A percentile compares a stretch with the other conserved stretches of the same genome.
phyloP scores from a whole-genome alignment of 306 rosid genomes.

The Cucurbita moschata region DNA sequence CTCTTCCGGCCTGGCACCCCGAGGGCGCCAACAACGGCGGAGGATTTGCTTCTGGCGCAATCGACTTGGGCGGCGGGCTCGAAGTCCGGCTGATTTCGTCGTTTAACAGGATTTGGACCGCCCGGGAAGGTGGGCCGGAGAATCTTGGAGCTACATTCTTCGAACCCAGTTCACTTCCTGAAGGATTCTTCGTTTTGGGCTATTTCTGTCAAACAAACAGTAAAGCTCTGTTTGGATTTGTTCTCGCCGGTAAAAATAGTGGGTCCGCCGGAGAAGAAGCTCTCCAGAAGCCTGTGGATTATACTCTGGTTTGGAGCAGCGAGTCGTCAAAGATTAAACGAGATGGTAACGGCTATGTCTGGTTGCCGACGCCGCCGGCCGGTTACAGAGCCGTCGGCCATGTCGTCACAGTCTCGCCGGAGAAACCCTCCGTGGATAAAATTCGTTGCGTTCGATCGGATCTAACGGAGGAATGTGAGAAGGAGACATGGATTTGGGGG shows the following conservation, averaged over 20 bases:
- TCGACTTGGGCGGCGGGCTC: slow-evolving; percentile 62
- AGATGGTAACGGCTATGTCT: slow-evolving; percentile 39
- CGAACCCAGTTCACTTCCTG: slow-evolving; percentile 55
- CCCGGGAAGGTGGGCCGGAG: slow-evolving; percentile 44
- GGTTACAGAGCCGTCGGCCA: slow-evolving; percentile 62
- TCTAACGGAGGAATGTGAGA: slow-evolving; percentile 45
- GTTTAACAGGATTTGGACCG: slow-evolving; percentile 44
- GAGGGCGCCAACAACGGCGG: slow-evolving; percentile 37
- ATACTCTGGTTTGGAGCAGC: slow-evolving; percentile 49
- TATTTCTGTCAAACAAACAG: slow-evolving; percentile 57
- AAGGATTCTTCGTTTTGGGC: slow-evolving; percentile 52
- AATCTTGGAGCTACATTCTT: slow-evolving; percentile 40
- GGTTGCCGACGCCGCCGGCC: slow-evolving; percentile 50
- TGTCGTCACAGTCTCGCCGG: slow-evolving; percentile 34
- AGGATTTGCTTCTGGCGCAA: slow-evolving; percentile 41
- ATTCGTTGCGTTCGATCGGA: slow-evolving; percentile 44
- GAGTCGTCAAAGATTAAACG: slow-evolving; percentile 19
- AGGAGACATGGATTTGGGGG: slow-evolving; percentile 49
- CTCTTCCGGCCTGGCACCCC: slow-evolving; percentile 24
- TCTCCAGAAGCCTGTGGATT: slow-evolving; percentile 37
- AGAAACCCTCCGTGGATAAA: slow-evolving; percentile 45
- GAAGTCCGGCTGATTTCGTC: slow-evolving; percentile 38
- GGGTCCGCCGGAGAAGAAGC: slow-evolving; percentile 10
- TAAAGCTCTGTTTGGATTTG: slow-evolving; percentile 46
- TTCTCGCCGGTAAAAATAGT: slow-evolving; percentile 39